phyloP scores from a whole-genome alignment of 2,329 filamentous ascomycete species.

The Aspergillus neotritici region DNA sequence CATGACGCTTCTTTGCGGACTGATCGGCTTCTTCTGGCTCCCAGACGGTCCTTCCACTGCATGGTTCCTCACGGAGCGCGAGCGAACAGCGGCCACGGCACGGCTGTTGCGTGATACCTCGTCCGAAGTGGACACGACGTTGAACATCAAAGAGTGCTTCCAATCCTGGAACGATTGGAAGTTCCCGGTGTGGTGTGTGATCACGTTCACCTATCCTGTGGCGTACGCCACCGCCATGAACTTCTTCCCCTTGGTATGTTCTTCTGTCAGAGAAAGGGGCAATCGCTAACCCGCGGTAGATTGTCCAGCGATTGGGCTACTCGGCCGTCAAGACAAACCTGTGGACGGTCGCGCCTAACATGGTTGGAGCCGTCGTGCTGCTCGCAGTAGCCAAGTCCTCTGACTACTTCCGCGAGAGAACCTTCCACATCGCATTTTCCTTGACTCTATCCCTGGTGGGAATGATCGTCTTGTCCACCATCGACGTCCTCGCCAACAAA shows the following conservation, averaged over 20 bases:
- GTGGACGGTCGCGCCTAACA: constrained; percentile 46
- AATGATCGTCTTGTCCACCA: constrained; percentile 41
- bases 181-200: constrained; percentile 43
- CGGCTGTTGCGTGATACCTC: constrained; percentile 46
- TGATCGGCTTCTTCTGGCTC: constrained; percentile 31
- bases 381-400: constrained; percentile 42
- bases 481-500: constrained; percentile 40
- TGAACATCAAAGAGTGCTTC: constrained; percentile 41
- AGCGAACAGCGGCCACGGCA: constrained; percentile 37
- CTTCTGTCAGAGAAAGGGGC: neutral
- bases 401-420: constrained; percentile 43
- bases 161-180: constrained; percentile 39
- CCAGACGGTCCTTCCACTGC: constrained; percentile 29
- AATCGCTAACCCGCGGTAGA: constrained; percentile 16
- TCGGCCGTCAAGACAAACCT: constrained; percentile 45
- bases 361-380: constrained; percentile 44
- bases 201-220: constrained; percentile 46
- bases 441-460: constrained; percentile 40
- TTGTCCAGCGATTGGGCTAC: constrained; percentile 43
- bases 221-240: constrained; percentile 44
- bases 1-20: constrained; percentile 27
- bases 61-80: constrained; percentile 35
- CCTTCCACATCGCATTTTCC: constrained; percentile 42
- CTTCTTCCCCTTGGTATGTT: constrained; percentile 41
- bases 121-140: constrained; percentile 30